These are phyloP conservation scores for Mucor piriformis DNA, from an alignment of 371 early-diverging fungal genomes.

Conservation along the genomic window DNA sequence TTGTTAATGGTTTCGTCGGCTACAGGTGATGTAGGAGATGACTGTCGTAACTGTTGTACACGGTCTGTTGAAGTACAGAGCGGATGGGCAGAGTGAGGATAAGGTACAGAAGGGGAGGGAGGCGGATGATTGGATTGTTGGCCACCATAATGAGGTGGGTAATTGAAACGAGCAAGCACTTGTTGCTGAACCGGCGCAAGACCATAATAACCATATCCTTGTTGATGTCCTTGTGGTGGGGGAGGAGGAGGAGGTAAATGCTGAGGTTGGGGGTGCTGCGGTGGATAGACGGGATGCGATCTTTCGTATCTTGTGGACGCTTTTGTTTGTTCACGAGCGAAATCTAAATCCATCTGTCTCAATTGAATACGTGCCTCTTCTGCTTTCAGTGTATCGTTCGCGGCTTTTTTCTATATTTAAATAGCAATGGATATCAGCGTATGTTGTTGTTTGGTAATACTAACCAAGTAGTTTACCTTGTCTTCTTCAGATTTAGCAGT, in stretches of 20 bases:
- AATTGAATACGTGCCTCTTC: conserved; percentile 45
- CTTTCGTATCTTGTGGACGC: conserved; percentile 15
- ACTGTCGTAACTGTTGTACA: conserved; percentile 5
- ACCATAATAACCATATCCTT: conserved; percentile 18
- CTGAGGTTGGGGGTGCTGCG: neutral
- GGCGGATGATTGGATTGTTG: conserved; percentile 12
- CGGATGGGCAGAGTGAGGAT: conserved; percentile 46
- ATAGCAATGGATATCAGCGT: neutral
- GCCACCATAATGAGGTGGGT: conserved; percentile 14
- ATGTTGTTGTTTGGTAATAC: too few species aligned
- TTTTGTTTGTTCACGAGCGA: conserved; percentile 37
- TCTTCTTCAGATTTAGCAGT: conserved; percentile 55
- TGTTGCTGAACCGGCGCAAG: conserved; percentile 44
- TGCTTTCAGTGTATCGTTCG: conserved; percentile 39
- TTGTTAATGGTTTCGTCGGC: conserved; percentile 1
- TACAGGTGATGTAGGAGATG: conserved; percentile 8
- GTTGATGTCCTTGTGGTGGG: neutral
- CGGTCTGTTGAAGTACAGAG: conserved; percentile 29
- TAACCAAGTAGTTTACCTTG: conserved; percentile 49
- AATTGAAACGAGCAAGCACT: conserved; percentile 35
- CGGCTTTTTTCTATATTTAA: conserved; percentile 40
- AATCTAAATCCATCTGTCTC: conserved; percentile 43
- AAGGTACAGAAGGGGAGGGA: conserved; percentile 33
- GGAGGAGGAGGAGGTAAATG: neutral
- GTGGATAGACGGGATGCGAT: neutral